These are phyloP conservation scores for Mortierella claussenii DNA, from an alignment of 192 early-diverging fungal species.

Conservation along the genomic window DNA sequence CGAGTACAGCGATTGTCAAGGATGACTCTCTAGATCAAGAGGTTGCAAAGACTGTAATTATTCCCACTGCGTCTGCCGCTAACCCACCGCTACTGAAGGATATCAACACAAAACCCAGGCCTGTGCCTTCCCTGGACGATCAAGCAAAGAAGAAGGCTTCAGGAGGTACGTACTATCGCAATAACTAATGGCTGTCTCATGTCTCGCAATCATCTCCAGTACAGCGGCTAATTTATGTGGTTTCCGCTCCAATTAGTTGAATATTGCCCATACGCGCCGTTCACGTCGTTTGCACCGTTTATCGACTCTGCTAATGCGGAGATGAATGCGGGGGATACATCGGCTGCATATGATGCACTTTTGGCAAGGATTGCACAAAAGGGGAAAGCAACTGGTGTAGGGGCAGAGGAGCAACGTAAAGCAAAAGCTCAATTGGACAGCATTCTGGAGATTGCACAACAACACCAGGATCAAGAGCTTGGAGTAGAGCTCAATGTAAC, in stretches of 20 bases:
- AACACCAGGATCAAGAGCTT: conserved; percentile 17
- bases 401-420: conserved; percentile 20
- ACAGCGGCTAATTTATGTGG: background rate
- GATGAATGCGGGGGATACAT: conserved; percentile 56
- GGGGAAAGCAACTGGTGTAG: background rate
- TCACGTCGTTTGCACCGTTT: conserved; percentile 64
- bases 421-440: conserved; percentile 25
- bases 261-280: conserved; percentile 58
- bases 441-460: conserved; percentile 32
- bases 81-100: conserved; percentile 53
- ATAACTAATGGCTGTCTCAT: background rate
- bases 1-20: conserved; percentile 34
- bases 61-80: conserved; percentile 8
- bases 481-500: conserved; percentile 1
- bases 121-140: conserved; percentile 10
- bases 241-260: conserved; percentile 47
- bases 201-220: too few species aligned
- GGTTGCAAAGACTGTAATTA: conserved; percentile 15
- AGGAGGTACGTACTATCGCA: conserved; percentile 22
- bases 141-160: conserved; percentile 40
- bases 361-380: conserved; percentile 15
- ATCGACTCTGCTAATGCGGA: conserved; percentile 60
- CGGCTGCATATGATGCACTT: conserved; percentile 29
- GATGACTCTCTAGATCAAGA: conserved; percentile 20
- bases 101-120: conserved; percentile 44